Conservation (phyloP, 2,329 filamentous ascomycete genomes). For the Leptodontidium sp. region DNA sequence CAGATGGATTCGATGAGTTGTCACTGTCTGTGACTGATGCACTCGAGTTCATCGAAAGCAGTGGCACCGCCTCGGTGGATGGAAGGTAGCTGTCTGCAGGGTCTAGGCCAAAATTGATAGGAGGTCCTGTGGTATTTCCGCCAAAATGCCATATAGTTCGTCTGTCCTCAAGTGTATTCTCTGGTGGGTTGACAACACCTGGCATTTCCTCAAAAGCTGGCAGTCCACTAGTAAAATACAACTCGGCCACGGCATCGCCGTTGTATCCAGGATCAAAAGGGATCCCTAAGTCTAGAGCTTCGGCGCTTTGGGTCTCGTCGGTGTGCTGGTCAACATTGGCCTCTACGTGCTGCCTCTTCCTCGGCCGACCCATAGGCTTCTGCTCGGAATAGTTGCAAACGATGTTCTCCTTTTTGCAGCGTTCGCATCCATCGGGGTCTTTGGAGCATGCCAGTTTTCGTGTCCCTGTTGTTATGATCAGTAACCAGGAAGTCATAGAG, state of each 20-base stretch:
- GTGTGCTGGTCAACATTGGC: conserved; percentile 30
- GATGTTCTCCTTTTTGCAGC: conserved; percentile 65
- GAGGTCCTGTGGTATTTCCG: conserved; percentile 30
- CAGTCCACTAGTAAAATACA: conserved; percentile 33
- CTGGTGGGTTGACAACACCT: background rate
- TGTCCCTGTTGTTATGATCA: conserved; percentile 54
- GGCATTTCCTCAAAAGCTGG: background rate
- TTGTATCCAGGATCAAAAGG: conserved; percentile 20
- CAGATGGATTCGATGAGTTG: conserved; percentile 19
- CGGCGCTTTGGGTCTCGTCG: conserved; percentile 13
- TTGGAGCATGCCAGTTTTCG: conserved; percentile 73
- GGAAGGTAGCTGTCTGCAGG: conserved; percentile 1
- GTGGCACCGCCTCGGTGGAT: conserved; percentile 19
- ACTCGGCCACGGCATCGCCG: conserved; percentile 29
- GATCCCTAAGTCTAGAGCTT: conserved; percentile 28
- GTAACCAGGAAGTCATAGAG: conserved; percentile 32
- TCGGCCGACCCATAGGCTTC: conserved; percentile 71
- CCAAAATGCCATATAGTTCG: conserved; percentile 37
- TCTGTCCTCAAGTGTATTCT: conserved; percentile 19
- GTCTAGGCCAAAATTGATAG: conserved; percentile 38
- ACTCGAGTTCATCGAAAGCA: conserved; percentile 30
- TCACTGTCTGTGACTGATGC: conserved; percentile 33
- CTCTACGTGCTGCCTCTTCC: conserved; percentile 58
- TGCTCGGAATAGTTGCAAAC: conserved; percentile 69
- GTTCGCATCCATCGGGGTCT: conserved; percentile 64